Evolutionary conservation across 1,284 basidiomycete genomes (phyloP).

Genomic region (Xerocomus nothofagi): DNA sequence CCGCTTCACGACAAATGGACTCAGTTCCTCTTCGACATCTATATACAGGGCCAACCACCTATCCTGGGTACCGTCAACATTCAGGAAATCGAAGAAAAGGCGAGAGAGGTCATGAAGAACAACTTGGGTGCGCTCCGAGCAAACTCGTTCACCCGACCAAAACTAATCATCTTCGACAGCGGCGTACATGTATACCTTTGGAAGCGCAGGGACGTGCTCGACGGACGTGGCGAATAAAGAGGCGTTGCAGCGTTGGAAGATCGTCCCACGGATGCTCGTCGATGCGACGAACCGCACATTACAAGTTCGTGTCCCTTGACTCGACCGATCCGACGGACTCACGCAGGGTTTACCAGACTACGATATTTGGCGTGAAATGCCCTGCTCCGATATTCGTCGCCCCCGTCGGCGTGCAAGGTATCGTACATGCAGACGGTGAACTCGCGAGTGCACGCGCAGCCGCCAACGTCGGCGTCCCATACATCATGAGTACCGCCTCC

Average conservation of each 20-base stretch:
- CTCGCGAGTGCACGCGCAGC: constrained; percentile 55
- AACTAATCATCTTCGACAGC: constrained; percentile 28
- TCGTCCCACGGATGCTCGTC: constrained; percentile 59
- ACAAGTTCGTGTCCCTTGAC: constrained; percentile 36
- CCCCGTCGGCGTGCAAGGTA: constrained; percentile 60
- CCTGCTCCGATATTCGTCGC: constrained; percentile 51
- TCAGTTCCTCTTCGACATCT: constrained; percentile 36
- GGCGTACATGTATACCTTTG: constrained; percentile 50
- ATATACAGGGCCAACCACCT: constrained; percentile 39
- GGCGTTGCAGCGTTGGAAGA: constrained; percentile 48
- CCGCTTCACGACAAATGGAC: constrained; percentile 29
- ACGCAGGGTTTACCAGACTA: constrained; percentile 35
- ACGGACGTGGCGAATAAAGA: constrained; percentile 45
- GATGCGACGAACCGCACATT: constrained; percentile 51
- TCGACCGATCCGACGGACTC: neutral
- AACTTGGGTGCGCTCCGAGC: constrained; percentile 38
- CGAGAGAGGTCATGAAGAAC: constrained; percentile 47
- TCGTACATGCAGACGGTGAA: constrained; percentile 57
- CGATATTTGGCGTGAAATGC: constrained; percentile 51
- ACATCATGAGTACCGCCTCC: constrained; percentile 58
- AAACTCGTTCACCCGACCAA: neutral
- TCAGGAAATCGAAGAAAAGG: constrained; percentile 53
- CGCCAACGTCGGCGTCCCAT: constrained; percentile 50
- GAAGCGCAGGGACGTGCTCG: constrained; percentile 45
- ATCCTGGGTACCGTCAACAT: constrained; percentile 51